A percentile compares a stretch with the other conserved stretches of the same genome.
Evolutionary conservation across 768 basidiomycete genomes (phyloP).

Genomic region (Boletales sp.): DNA sequence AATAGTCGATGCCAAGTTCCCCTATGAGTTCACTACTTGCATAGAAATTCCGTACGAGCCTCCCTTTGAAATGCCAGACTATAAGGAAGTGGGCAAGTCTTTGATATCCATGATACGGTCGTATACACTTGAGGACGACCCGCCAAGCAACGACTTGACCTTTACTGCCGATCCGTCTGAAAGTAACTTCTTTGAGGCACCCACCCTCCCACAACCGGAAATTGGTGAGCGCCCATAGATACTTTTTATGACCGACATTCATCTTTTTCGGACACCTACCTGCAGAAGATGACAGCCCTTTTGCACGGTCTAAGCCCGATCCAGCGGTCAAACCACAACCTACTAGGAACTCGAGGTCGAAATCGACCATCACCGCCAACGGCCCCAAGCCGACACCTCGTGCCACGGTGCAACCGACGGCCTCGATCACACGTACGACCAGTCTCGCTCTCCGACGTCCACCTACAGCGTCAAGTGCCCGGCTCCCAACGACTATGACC

Average conservation of each 20-base stretch:
- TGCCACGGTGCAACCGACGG: constrained; percentile 5
- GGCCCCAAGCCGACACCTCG: constrained; percentile 9
- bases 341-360: background rate
- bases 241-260: background rate
- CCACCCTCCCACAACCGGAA: constrained; percentile 16
- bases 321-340: constrained; percentile 9
- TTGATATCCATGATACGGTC: constrained; percentile 37
- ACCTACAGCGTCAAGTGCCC: constrained; percentile 3
- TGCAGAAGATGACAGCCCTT: constrained; percentile 30
- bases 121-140: constrained; percentile 32
- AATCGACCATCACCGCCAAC: background rate
- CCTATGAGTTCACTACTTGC: background rate
- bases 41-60: constrained; percentile 43
- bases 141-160: constrained; percentile 11
- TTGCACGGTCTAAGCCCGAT: constrained; percentile 13
- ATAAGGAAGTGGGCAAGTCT: constrained; percentile 37
- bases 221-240: constrained; percentile 18
- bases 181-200: constrained; percentile 17
- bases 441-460: constrained; percentile 6
- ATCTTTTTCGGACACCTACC: background rate
- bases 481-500: constrained; percentile 2
- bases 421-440: background rate
- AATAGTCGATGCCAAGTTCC: background rate
- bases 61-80: constrained; percentile 49
- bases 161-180: constrained; percentile 21